Percentiles rank a stretch among this genome's conserved stretches.
Conservation (phyloP, 352 stramenopile species). For the Globisporangium takayamanum region DNA sequence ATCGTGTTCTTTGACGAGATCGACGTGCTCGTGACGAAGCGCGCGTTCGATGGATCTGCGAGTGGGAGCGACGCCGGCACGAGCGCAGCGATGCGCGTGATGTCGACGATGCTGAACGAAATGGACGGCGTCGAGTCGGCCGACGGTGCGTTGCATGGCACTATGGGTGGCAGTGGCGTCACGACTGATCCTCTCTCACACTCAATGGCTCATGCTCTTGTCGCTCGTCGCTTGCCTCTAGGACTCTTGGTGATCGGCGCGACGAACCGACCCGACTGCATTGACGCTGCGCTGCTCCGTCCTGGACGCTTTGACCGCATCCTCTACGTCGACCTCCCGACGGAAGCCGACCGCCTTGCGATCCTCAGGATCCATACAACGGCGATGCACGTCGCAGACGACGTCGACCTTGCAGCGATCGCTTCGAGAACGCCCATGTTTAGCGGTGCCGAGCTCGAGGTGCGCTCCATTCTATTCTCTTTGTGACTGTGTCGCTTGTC, state of each 20-base stretch:
- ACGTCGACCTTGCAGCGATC: conserved; percentile 60
- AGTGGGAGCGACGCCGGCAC: conserved; percentile 27
- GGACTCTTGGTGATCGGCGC: conserved; percentile 94
- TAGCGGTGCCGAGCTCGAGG: conserved; percentile 86
- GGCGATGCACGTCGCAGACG: conserved; percentile 46
- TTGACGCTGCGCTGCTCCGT: conserved; percentile 96
- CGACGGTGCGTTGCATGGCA: conserved; percentile 46
- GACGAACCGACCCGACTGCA: conserved; percentile 96
- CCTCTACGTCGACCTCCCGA: conserved; percentile 92
- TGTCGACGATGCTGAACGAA: conserved; percentile 97
- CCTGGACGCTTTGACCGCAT: conserved; percentile 95
- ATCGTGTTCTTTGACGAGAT: conserved; percentile 93
- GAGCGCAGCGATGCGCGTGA: conserved; percentile 84
- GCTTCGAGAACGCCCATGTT: conserved; percentile 53
- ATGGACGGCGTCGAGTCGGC: conserved; percentile 96
- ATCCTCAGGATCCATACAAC: conserved; percentile 80
- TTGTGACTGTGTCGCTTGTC: neutral
- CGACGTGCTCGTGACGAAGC: conserved; percentile 82
- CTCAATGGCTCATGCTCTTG: neutral
- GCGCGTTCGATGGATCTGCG: conserved; percentile 46
- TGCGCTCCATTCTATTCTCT: conserved; percentile 13
- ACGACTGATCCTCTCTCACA: neutral
- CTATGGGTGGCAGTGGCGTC: neutral
- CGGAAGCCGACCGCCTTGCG: conserved; percentile 36
- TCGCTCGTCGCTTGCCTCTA: neutral